These are phyloP conservation scores for Camellia granthamiana DNA, from an alignment of 148 eudicot genomes.

Conservation along the genomic window DNA sequence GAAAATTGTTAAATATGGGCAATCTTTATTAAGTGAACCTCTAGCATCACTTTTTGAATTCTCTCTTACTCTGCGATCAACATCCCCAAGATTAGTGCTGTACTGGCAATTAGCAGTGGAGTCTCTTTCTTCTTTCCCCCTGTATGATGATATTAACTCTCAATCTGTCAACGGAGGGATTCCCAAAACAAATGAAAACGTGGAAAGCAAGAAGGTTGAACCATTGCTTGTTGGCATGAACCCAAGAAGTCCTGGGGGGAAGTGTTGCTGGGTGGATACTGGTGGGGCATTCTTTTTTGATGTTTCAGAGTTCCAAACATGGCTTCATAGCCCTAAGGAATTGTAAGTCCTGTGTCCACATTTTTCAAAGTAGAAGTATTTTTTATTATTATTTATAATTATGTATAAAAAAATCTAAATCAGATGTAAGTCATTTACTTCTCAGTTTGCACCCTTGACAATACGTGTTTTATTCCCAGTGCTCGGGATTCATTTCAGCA, in stretches of 20 bases:
- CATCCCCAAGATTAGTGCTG: conserved; percentile 85
- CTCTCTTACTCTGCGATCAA: conserved; percentile 84
- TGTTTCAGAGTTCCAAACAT: conserved; percentile 47
- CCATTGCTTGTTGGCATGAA: conserved; percentile 57
- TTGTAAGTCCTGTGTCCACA: conserved; percentile 48
- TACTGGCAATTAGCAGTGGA: conserved; percentile 91
- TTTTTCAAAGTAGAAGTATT: not conserved
- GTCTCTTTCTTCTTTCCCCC: conserved; percentile 90
- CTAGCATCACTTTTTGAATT: conserved; percentile 80
- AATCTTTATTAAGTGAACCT: conserved; percentile 59
- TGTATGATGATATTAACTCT: conserved; percentile 49
- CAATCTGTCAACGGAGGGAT: conserved; percentile 33
- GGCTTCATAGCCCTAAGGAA: conserved; percentile 52
- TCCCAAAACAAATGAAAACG: conserved; percentile 29
- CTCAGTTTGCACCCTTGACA: not conserved
- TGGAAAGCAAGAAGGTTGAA: conserved; percentile 32
- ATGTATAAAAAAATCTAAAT: not conserved
- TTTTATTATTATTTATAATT: too few relatives aligned
- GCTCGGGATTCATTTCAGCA: conserved; percentile 58
- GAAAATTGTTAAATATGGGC: conserved; percentile 62
- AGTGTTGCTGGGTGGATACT: conserved; percentile 98
- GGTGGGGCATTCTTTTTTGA: conserved; percentile 71
- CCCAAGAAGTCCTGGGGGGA: conserved; percentile 63
- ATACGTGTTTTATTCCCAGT: conserved; percentile 33
- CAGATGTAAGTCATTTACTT: not conserved